Base-by-base conservation (phyloP, 768 basidiomycete genomes). In the Termitomyces sp. region DNA sequence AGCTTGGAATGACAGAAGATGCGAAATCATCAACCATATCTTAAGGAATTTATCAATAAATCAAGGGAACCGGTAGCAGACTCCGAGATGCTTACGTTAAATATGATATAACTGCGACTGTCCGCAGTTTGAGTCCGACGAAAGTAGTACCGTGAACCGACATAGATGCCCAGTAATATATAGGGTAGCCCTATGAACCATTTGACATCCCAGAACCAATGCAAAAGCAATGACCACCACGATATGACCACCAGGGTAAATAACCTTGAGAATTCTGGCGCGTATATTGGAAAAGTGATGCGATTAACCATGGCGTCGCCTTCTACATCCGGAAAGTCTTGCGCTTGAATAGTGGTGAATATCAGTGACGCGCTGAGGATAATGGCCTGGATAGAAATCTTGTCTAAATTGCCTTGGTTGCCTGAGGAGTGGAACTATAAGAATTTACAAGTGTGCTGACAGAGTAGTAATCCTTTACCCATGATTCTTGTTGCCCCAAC, bases 261-360 rank as follows among this genome's bases (percentile, higher is more conserved):
- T 16, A 62, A 22, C 6, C 79, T 71, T 0, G 79, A 75, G 0
- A 69, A 38, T 20, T 72, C 59, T 1, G 82, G 82, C 38, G 76
- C 74, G 36, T 75, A 73, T 55, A 83, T 79, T 1, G 81, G 81
- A 24, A 83, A 65, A 0, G 81, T 83, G 1, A 69, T 22, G 4
- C 81, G 73, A 0, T 78, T 78, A 0, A 70, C 69, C n/a, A 70
- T 53, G 5, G 66, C 65, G 53, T 83, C 82, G 0, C 81, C 81
- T n/a, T 71, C 69, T 15, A 75, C 65, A 57, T 83, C 82, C 33
- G 77, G 72, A 60, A 79, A 83, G 59, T 83, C 82, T 66, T 73
- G 71, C 0, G 79, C 75, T 22, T 82, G 81, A 12, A 81, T 77
- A 4, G 81, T 83, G 0, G 81, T 80, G 16, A 77, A 65, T 36